phyloP scores from a whole-genome alignment of 2,329 filamentous ascomycete genomes.

The Lachnellula hyalina region DNA sequence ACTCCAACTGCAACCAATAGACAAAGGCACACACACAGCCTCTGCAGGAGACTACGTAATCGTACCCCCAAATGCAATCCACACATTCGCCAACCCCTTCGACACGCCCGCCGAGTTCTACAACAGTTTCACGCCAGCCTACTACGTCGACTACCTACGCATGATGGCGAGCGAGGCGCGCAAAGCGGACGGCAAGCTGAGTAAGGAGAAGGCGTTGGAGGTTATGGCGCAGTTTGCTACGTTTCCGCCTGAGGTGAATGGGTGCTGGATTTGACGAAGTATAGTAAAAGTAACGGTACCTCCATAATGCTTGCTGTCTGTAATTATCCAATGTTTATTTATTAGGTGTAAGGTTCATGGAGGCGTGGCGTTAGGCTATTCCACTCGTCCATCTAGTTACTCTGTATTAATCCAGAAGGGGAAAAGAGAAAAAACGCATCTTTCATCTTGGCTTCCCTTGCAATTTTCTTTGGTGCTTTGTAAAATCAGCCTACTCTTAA shows the following conservation, averaged over 20 bases:
- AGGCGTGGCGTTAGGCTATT: too few relatives aligned
- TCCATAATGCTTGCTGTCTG: too few relatives aligned
- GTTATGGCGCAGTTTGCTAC: constrained; percentile 21
- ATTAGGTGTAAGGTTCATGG: too few relatives aligned
- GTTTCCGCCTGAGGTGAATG: constrained; percentile 5
- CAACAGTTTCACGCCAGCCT: constrained; percentile 48
- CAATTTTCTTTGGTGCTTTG: too few relatives aligned
- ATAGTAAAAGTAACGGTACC: neutral
- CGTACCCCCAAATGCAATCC: constrained; percentile 48
- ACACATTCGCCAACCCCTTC: constrained; percentile 51
- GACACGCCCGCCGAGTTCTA: constrained; percentile 50
- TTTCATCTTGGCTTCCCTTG: too few relatives aligned
- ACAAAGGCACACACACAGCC: constrained; percentile 42
- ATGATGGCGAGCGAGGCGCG: constrained; percentile 9
- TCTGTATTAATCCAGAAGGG: too few relatives aligned
- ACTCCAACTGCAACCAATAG: constrained; percentile 16
- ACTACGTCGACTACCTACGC: constrained; percentile 18
- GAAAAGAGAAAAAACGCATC: too few relatives aligned
- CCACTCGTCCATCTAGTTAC: too few relatives aligned
- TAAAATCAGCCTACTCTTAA: too few relatives aligned
- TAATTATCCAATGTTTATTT: too few relatives aligned
- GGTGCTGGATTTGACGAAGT: neutral
- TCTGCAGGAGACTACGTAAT: constrained; percentile 49
- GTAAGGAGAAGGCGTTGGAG: constrained; percentile 9
- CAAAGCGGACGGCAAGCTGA: constrained; percentile 8